phyloP scores from a whole-genome alignment of 176 grass and related monocot genomes.

The Calamus simplicifolius region DNA sequence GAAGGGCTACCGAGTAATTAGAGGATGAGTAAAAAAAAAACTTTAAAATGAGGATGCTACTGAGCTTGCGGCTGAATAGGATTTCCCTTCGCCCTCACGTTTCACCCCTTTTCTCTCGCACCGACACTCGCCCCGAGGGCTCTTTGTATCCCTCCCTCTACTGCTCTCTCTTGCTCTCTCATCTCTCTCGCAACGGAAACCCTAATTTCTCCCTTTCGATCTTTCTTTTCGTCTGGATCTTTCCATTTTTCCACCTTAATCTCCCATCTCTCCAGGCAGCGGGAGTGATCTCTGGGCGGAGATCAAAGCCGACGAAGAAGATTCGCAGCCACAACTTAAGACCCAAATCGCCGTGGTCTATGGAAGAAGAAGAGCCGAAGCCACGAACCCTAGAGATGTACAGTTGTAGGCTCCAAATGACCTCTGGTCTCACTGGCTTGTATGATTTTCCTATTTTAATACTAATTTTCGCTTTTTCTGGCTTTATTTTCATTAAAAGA shows the following conservation, averaged over 20 bases:
- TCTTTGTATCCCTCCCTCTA: background rate
- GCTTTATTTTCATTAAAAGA: constrained; percentile 17
- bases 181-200: constrained; percentile 2
- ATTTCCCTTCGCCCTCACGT: too few relatives aligned
- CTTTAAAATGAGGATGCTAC: too few relatives aligned
- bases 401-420: constrained; percentile 28
- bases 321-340: background rate
- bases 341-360: constrained; percentile 49
- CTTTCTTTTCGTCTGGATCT: background rate
- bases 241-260: constrained; percentile 5
- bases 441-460: too few relatives aligned
- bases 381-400: constrained; percentile 1
- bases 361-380: constrained; percentile 33
- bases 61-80: too few relatives aligned
- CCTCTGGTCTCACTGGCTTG: background rate
- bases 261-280: background rate
- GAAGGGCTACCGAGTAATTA: too few relatives aligned
- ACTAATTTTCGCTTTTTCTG: background rate
- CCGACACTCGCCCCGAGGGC: too few relatives aligned
- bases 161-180: background rate
- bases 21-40: too few relatives aligned
- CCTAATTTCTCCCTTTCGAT: background rate
- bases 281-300: constrained; percentile 56
- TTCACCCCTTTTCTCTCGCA: too few relatives aligned
- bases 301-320: constrained; percentile 37